These are phyloP conservation scores for Cercophora newfieldiana DNA, from an alignment of 495 filamentous ascomycete genomes.

Conservation along the genomic window DNA sequence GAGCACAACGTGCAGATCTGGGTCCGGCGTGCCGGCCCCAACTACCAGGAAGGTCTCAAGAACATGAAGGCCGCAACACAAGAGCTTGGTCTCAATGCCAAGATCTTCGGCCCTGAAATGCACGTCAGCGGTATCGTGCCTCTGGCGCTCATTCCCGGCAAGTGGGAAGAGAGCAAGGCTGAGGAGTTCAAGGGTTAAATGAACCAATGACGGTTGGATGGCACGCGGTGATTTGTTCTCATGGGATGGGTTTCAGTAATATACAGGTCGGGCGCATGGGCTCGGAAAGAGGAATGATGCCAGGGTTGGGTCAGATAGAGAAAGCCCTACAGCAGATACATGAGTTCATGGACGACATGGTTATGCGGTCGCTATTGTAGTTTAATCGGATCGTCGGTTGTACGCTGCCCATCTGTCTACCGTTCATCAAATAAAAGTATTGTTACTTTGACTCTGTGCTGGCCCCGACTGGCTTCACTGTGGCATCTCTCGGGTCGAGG, in stretches of 20 bases:
- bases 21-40: constrained; percentile 98
- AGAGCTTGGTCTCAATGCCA: constrained; percentile 90
- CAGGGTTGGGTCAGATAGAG: not conserved
- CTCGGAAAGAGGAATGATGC: constrained; percentile 6
- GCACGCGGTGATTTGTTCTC: not conserved
- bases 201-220: not conserved
- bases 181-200: constrained; percentile 55
- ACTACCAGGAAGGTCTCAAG: constrained; percentile 99
- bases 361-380: not conserved
- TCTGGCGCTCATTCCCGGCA: constrained; percentile 59
- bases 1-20: constrained; percentile 99
- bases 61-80: constrained; percentile 97
- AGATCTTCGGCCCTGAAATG: constrained; percentile 98
- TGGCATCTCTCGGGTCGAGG: not conserved
- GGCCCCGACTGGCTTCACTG: not conserved
- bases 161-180: constrained; percentile 52
- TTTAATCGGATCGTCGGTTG: not conserved
- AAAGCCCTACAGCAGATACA: constrained; percentile 4
- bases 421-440: not conserved
- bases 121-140: constrained; percentile 67
- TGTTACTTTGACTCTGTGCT: not conserved
- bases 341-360: not conserved
- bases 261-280: constrained; percentile 6
- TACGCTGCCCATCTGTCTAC: not conserved
- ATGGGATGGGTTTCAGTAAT: not conserved